Percentiles rank a stretch among this genome's conserved stretches.
These are phyloP conservation scores for Cornus kousa DNA, from an alignment of 148 eudicot species.

Conservation along the genomic window DNA sequence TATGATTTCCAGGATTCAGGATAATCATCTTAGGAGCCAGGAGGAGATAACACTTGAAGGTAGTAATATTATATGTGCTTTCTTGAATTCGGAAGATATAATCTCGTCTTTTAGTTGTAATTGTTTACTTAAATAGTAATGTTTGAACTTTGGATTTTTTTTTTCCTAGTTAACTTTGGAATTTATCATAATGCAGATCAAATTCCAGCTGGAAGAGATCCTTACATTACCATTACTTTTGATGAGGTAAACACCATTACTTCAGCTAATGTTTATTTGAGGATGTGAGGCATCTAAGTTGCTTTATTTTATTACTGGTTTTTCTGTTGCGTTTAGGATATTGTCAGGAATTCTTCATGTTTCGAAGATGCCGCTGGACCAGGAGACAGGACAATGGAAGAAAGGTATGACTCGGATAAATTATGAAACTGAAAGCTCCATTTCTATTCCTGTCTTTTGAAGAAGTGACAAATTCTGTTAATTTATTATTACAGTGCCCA, in stretches of 20 bases:
- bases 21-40: constrained; percentile 49
- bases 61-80: constrained; percentile 7
- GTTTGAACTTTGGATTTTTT: background rate
- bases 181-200: constrained; percentile 38
- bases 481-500: constrained; percentile 31
- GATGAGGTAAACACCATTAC: constrained; percentile 52
- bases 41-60: constrained; percentile 78
- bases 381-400: constrained; percentile 37
- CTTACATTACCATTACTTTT: constrained; percentile 59
- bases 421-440: background rate
- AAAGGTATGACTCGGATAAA: constrained; percentile 37
- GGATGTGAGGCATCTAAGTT: background rate
- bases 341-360: constrained; percentile 11
- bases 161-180: background rate
- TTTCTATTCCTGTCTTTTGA: background rate
- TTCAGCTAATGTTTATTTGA: background rate
- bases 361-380: constrained; percentile 16
- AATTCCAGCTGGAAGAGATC: constrained; percentile 49
- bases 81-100: background rate
- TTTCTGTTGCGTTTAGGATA: constrained; percentile 21
- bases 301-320: background rate
- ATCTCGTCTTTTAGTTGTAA: background rate
- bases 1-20: constrained; percentile 43
- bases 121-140: background rate
- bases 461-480: background rate